Evolutionary conservation across 1,139 yeast species (phyloP), one percentile per base, ranked within the genome.

Genomic region (Suhomyces choctaworum): DNA sequence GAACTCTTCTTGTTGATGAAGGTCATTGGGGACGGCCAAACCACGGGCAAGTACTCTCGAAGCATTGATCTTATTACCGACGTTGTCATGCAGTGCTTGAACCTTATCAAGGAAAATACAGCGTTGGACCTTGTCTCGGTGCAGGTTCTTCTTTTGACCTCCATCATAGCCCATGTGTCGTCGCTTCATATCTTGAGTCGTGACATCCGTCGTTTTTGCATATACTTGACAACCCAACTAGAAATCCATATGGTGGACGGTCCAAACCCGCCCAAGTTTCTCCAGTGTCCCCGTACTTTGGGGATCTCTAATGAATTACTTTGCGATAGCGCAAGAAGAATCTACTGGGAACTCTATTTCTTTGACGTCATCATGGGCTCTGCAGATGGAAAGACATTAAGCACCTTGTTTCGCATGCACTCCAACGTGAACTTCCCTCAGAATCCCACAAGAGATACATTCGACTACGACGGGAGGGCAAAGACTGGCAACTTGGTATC

Each of bases 331-430:
- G 67, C 68, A 5, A 56, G 78, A 37, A 54, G 76, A 38, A 56
- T 70, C 4, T 64, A 70, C 39, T 73, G 78, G 78, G 79, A 73
- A 36, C 46, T 70, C 7, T 65, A 68, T 46, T 72, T 70, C 45
- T 58, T 72, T 34, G 79, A 73, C 48, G 68, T 73, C 7, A 58
- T 72, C 24, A 69, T 71, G 39, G 78, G 77, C 0, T 71, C 76
- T 3, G 75, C 79, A 1, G 75, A 73, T 33, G 79, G 78, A n/a
- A 60, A 58, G 34, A 56, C 76, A 0, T 52, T 67, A 9, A 68
- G 77, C 2, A 47, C 52, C n/a, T 44, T 73, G 9, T 63, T 70
- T 1, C 46, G 57, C 1, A 37, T 59, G 1, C 50, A 59, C 15
- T 54, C 64, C 17, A 48, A 57, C 20, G 60, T 66, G 4, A 42